Conservation (phyloP, 2,329 filamentous ascomycete genomes). For the Colletotrichum falcatum region DNA sequence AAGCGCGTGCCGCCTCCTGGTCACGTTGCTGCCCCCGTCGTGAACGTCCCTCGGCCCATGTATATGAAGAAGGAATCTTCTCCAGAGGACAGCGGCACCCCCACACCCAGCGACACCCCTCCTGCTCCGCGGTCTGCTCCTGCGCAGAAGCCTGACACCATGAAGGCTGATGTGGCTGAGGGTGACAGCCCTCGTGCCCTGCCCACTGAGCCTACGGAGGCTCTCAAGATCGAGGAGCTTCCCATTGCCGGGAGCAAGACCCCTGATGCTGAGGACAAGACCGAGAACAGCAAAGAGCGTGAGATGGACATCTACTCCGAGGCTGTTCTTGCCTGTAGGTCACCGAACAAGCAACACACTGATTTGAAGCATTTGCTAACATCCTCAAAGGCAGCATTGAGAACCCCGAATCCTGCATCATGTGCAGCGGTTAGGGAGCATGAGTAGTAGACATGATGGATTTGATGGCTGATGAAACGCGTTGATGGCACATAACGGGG, state of each 20-base stretch:
- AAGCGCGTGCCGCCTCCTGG: constrained; percentile 74
- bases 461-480: constrained; percentile 40
- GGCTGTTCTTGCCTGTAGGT: constrained; percentile 87
- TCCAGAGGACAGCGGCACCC: constrained; percentile 67
- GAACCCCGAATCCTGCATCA: constrained; percentile 92
- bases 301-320: constrained; percentile 97
- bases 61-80: constrained; percentile 66
- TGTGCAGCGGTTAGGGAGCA: constrained; percentile 88
- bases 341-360: background rate
- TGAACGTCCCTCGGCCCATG: constrained; percentile 75
- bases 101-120: constrained; percentile 77
- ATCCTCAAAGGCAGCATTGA: constrained; percentile 82
- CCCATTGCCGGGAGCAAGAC: constrained; percentile 64
- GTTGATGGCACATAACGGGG: constrained; percentile 36
- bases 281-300: constrained; percentile 77
- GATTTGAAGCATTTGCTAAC: constrained; percentile 48
- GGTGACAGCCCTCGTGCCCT: constrained; percentile 84
- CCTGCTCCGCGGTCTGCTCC: constrained; percentile 69
- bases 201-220: constrained; percentile 75
- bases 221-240: constrained; percentile 74
- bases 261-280: constrained; percentile 78
- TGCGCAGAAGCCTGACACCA: constrained; percentile 69
- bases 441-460: constrained; percentile 22
- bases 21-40: constrained; percentile 65
- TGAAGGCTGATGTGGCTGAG: constrained; percentile 82